Percentiles rank a stretch among this genome's conserved stretches.
Conservation (phyloP, 345 rosid species). For the Hypericum androsaemum region DNA sequence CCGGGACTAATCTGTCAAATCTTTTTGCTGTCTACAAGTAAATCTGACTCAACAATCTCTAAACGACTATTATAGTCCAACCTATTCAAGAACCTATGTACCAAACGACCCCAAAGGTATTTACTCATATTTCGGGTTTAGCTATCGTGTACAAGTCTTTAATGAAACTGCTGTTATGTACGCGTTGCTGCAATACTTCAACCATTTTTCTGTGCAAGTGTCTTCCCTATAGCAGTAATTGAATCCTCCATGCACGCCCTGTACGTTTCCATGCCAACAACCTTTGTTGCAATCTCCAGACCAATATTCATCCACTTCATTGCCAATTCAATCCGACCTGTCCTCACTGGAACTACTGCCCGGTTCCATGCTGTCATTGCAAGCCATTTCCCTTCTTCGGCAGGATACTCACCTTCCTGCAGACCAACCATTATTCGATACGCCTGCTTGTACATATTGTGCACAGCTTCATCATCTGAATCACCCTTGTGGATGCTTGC, state of each 20-base stretch:
- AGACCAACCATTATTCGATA: constrained; percentile 80
- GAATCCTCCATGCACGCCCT: constrained; percentile 79
- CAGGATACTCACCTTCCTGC: constrained; percentile 77
- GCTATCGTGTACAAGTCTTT: too few relatives aligned
- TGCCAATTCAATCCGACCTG: constrained; percentile 56
- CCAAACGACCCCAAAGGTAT: too few relatives aligned
- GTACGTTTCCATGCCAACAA: constrained; percentile 65
- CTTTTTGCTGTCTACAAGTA: too few relatives aligned
- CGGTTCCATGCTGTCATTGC: constrained; percentile 95
- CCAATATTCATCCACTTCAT: constrained; percentile 71
- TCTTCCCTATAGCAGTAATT: constrained; percentile 38
- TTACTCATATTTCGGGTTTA: too few relatives aligned
- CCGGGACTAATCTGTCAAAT: too few relatives aligned
- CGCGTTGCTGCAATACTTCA: background rate
- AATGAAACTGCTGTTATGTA: too few relatives aligned
- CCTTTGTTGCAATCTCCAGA: constrained; percentile 58
- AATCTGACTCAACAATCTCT: too few relatives aligned
- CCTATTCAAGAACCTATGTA: too few relatives aligned
- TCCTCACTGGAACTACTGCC: constrained; percentile 60
- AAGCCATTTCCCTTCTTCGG: constrained; percentile 91
- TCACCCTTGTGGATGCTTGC: constrained; percentile 65
- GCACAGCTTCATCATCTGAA: constrained; percentile 47
- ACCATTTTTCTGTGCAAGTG: constrained; percentile 17
- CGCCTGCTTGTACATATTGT: constrained; percentile 69
- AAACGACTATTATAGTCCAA: too few relatives aligned